Evolutionary conservation across 441 rosid genomes (phyloP), one percentile per base, ranked within the genome.

Genomic region (Jatropha multifida): DNA sequence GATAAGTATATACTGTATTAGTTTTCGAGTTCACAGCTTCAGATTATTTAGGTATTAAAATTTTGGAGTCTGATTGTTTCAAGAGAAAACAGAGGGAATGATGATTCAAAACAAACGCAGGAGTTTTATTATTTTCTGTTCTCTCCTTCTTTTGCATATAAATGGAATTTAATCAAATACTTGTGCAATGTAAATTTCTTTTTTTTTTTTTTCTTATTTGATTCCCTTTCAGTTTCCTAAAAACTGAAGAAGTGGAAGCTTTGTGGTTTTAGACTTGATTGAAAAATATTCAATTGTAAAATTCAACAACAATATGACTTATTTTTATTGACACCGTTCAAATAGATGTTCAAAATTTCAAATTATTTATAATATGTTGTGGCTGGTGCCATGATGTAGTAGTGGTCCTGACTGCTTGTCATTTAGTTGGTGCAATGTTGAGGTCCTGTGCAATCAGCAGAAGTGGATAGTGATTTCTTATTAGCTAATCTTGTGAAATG

Each of bases 401-500:
- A 54, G 52, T 73, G 74, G 40, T 23, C 38, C 41, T 51, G 65
- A n/a, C 55, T 27, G 37, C 26, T 77, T 65, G 72, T 54, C 69
- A 64, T 58, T 72, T 77, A 63, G 48, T 37, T 41, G 61, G 40
- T 65, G 72, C 52, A 18, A 54, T 15, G 7, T 78, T 67, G 52
- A 61, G 67, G 37, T 54, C 54, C 32, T 32, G 44, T 68, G 11
- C 7, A 3, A 42, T 42, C 7, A 70, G 70, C 40, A 78, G 51
- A 69, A 18, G 81, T 73, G 81, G 56, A 48, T 27, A n/a, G 23
- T 72, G 68, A 72, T 66, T 65, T 10, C 51, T 13, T 10, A 52
- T 17, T 40, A 49, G 72, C n/a, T 70, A 51, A 56, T 41, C 55
- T 27, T 32, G 46, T 9, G 40, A 26, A 26, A 23, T 42, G 46